Conservation (phyloP, 31 red algal genomes). For the Odonthalia washingtoniensis region DNA sequence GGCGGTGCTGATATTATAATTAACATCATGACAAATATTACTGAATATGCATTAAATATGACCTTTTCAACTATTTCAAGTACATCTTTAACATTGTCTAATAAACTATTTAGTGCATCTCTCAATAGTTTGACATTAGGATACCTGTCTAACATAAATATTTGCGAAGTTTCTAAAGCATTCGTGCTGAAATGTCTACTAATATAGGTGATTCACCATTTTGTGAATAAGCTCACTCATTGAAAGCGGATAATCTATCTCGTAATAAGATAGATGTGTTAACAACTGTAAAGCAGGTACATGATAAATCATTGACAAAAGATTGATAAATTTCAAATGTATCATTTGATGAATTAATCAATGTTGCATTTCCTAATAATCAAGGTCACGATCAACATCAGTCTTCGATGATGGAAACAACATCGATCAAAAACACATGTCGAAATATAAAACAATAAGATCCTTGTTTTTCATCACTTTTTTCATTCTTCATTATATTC, state of each 20-base stretch:
- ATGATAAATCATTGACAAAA: conserved; percentile 35
- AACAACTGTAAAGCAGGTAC: conserved; percentile 44
- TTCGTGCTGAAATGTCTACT: conserved; percentile 11
- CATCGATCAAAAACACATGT: too few species aligned
- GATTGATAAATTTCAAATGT: conserved; percentile 45
- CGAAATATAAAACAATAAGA: too few species aligned
- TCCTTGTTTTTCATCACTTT: too few species aligned
- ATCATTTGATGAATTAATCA: conserved; percentile 38
- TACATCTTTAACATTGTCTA: conserved; percentile 25
- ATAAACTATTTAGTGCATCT: conserved; percentile 1
- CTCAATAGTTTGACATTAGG: conserved; percentile 43
- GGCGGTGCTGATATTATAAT: too few species aligned
- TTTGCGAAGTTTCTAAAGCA: conserved; percentile 13
- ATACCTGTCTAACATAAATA: conserved; percentile 41
- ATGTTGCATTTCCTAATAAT: conserved; percentile 28
- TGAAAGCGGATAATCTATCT: conserved; percentile 29
- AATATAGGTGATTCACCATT: conserved; percentile 10
- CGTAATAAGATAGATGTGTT: conserved; percentile 43
- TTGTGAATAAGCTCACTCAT: background rate
- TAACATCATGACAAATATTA: conserved; percentile 30
- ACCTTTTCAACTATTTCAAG: conserved; percentile 5
- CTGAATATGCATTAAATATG: conserved; percentile 12
- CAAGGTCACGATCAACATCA: too few species aligned
- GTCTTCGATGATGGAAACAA: too few species aligned
- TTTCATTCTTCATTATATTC: too few species aligned